Evolutionary conservation across 345 rosid genomes (phyloP), one percentile per base, ranked within the genome.

Genomic region (Euphorbia pulcherrima): DNA sequence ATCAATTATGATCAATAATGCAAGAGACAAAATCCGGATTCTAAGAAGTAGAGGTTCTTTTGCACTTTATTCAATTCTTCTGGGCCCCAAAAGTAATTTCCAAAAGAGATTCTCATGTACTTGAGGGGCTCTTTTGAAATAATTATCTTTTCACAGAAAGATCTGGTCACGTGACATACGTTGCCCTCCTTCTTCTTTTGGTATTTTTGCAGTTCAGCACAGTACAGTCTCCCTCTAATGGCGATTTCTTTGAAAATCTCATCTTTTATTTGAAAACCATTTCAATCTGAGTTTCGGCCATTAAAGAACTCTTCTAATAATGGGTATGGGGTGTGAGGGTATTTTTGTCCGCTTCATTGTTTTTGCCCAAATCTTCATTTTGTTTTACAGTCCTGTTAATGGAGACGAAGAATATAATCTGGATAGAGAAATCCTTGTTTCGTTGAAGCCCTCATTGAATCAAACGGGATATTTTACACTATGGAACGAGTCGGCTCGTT

Each of bases 111-210:
- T 46, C 48, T 47, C 6, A 18, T 6, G 39, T 24, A 30, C 41
- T 21, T 11, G 35, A 56, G 62, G 69, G 47, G 57, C 12, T 11
- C 7, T 5, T 35, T 21, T 70, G 65, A 40, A 27, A 68, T 46
- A 28, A 72, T 63, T 23, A 70, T 73, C 73, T 58, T 77, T 83
- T 82, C 69, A 83, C 23, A 23, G 30, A 68, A 69, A 67, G 77
- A 60, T 66, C 60, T 56, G 30, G 72, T 84, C 86, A 85, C 87
- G 87, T 77, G 88, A 84, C 74, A 35, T 74, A 71, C 84, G 78
- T 87, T 86, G 64, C 62, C 14, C n/a, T 21, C 16, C 33, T 17
- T 23, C 53, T 50, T 8, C 62, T 33, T 6, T 35, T 60, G 40
- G 21, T 14, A 28, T 40, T 51, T 44, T 39, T 9, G 23, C 65